phyloP scores from a whole-genome alignment of 768 basidiomycete genomes.

The Leccinum uliginosum region DNA sequence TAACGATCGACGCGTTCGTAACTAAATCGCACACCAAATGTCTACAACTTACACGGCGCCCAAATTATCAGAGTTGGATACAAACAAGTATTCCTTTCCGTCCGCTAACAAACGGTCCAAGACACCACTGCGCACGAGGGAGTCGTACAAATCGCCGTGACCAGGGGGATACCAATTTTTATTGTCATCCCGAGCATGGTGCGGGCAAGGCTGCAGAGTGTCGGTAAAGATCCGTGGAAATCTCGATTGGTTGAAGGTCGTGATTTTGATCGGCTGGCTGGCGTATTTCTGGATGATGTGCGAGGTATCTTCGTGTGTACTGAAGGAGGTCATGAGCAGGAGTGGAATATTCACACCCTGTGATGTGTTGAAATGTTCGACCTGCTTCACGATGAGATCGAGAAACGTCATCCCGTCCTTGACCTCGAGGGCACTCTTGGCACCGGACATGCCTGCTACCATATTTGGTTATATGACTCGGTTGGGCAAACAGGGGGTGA shows the following conservation, averaged over 20 bases:
- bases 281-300: constrained; percentile 97
- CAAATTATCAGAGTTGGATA: constrained; percentile 96
- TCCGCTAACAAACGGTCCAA: constrained; percentile 84
- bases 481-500: not conserved
- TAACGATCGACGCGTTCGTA: constrained; percentile 19
- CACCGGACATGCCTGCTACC: constrained; percentile 66
- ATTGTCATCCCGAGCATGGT: constrained; percentile 78
- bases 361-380: constrained; percentile 90
- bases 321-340: constrained; percentile 98
- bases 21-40: constrained; percentile 1
- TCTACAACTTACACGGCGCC: constrained; percentile 71
- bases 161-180: constrained; percentile 95
- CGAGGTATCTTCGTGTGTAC: constrained; percentile 94
- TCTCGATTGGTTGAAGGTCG: constrained; percentile 89
- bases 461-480: constrained; percentile 1
- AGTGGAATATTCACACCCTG: constrained; percentile 89
- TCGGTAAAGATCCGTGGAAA: constrained; percentile 93
- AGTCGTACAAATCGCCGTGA: constrained; percentile 95
- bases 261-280: constrained; percentile 91
- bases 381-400: constrained; percentile 89
- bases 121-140: constrained; percentile 84
- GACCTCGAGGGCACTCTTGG: constrained; percentile 93
- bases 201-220: constrained; percentile 79
- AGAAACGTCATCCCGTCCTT: constrained; percentile 98
- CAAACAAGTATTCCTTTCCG: constrained; percentile 96